Percentiles rank a stretch among this genome's conserved stretches.
These are phyloP conservation scores for Cladochytrium replicatum DNA, from an alignment of 192 early-diverging fungal genomes.

Conservation along the genomic window DNA sequence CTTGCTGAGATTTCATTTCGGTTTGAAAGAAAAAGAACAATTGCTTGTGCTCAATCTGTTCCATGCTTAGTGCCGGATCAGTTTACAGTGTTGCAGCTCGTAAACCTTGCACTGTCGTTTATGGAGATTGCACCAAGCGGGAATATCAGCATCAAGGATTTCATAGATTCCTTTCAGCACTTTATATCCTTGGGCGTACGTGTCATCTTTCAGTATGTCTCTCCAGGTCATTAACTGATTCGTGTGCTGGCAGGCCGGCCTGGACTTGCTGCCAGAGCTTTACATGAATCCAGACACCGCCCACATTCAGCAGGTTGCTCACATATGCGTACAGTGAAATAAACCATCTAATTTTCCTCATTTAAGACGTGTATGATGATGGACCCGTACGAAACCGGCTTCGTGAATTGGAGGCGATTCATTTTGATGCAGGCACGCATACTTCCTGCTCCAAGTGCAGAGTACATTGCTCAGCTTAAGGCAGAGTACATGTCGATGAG, in stretches of 20 bases:
- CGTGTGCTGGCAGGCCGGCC: slow-evolving; percentile 21
- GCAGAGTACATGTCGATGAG: background rate
- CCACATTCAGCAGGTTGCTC: slow-evolving; percentile 36
- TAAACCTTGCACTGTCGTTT: slow-evolving; percentile 30
- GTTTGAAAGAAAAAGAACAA: background rate
- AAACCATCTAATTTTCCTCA: background rate
- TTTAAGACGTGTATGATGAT: slow-evolving; percentile 4
- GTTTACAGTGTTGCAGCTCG: slow-evolving; percentile 41
- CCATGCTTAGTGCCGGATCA: slow-evolving; percentile 28
- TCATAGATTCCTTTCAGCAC: slow-evolving; percentile 30
- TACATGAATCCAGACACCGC: slow-evolving; percentile 26
- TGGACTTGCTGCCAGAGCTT: slow-evolving; percentile 34
- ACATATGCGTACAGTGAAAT: background rate
- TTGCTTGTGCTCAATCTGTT: background rate
- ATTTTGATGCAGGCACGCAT: slow-evolving; percentile 27
- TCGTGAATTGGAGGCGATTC: slow-evolving; percentile 40
- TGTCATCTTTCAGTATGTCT: background rate
- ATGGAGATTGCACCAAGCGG: slow-evolving; percentile 24
- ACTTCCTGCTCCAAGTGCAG: slow-evolving; percentile 23
- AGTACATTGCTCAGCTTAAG: slow-evolving; percentile 14
- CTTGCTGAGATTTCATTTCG: too few species aligned
- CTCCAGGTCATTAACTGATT: background rate
- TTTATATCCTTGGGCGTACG: slow-evolving; percentile 17
- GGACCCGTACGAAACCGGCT: slow-evolving; percentile 47
- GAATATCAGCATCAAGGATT: slow-evolving; percentile 27